Evolutionary conservation across 2,329 filamentous ascomycete genomes (phyloP).

Genomic region (Lecanoromycetidae sp.): DNA sequence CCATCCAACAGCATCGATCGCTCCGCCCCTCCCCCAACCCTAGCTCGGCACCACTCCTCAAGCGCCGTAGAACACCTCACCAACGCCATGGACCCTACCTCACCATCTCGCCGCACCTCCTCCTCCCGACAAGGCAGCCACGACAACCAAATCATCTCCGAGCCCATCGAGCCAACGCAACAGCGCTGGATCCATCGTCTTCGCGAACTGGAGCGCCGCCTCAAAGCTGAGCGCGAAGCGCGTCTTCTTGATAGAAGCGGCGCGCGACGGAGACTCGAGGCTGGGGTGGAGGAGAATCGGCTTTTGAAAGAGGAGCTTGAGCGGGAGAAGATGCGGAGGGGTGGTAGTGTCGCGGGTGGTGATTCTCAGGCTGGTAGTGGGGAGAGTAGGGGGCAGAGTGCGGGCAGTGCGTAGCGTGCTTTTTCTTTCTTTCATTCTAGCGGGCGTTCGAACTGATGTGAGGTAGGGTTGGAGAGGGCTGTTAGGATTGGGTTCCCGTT

Average conservation of each 20-base stretch:
- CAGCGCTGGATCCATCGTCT: slow-evolving; percentile 76
- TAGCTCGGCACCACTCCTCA: slow-evolving; percentile 44
- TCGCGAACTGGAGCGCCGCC: slow-evolving; percentile 72
- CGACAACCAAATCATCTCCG: slow-evolving; percentile 19
- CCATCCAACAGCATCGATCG: slow-evolving; percentile 24
- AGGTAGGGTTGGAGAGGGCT: no score
- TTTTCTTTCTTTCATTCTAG: no score
- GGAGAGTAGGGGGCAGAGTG: not conserved
- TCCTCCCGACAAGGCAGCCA: slow-evolving; percentile 21
- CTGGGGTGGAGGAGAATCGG: slow-evolving; percentile 61
- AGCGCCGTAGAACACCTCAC: slow-evolving; percentile 35
- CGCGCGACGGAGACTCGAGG: slow-evolving; percentile 66
- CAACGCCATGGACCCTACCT: slow-evolving; percentile 20
- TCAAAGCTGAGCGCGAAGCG: slow-evolving; percentile 83
- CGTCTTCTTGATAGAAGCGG: slow-evolving; percentile 72
- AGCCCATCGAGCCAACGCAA: slow-evolving; percentile 38
- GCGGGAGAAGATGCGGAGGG: slow-evolving; percentile 14
- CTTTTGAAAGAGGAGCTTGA: slow-evolving; percentile 41
- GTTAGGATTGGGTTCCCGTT: no score
- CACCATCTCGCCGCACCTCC: slow-evolving; percentile 26
- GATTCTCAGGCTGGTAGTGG: not conserved
- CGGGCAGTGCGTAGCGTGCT: not conserved
- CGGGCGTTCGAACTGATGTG: no score
- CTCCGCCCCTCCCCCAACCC: slow-evolving; percentile 36
- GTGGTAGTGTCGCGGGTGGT: not conserved